Base-by-base conservation (phyloP, 441 rosid genomes). In the Croton setiger region DNA sequence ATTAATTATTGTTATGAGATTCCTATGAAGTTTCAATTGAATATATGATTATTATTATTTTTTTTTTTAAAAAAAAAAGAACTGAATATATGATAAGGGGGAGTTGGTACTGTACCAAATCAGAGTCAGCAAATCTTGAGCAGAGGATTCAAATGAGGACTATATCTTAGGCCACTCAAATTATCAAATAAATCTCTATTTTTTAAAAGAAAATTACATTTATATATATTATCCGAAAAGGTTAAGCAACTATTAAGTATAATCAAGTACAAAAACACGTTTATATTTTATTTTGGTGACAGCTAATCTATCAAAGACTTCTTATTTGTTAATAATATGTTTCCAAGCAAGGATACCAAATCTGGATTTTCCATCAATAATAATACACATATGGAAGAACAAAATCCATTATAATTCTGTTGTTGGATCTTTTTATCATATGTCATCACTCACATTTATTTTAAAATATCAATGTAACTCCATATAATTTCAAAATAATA, bases 341-440 rank as follows among this genome's bases (percentile, higher is more conserved):
- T 12, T 8, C 39, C 47, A 31, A 27, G 51, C 17, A 27, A 64
- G 21, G 64, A 57, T 36, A 3, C n/a, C 62, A 0, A 4, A 18
- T 36, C 18, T 31, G 45, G 58, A 47, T 64, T 56, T 64, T 14
- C 14, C 36, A 14, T 45, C 39, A 21, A 7, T 13, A 47, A 1
- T 11, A 48, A 44, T 12, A 20, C 10, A 45, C 15, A 2, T 4
- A n/a, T 5, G 27, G 63, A 52, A 53, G 71, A 66, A 72, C 53
- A 66, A 72, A 41, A 72, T 66, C 71, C 63, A 36, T 52, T 10
- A 33, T 13, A 57, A 41, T 63, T 4, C 14, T 39, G 74, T 57
- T 47, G 73, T 64, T 37, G 7, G 1, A 37, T 4, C 41, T 1
- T 37, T n/a, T n/a, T n/a, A n/a, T n/a, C n/a, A n/a, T n/a, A n/a